Percentiles rank a stretch among this genome's conserved stretches.
These are phyloP conservation scores for Draba incana DNA, from an alignment of 345 rosid species.

Conservation along the genomic window DNA sequence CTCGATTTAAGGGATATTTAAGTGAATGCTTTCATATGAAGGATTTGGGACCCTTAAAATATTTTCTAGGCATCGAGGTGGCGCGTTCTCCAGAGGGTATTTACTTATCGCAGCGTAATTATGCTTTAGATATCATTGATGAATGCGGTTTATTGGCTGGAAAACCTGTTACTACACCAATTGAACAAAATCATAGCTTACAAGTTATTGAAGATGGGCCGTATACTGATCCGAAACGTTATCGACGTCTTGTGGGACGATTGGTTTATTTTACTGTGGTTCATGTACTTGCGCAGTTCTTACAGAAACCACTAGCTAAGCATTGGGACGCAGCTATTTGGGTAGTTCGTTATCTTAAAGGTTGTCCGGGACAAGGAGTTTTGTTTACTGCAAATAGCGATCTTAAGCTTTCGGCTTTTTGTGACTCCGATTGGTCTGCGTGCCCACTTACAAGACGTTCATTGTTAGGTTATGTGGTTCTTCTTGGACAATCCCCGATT, in stretches of 20 bases:
- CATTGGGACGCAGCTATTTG: no score
- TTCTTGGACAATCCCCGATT: no score
- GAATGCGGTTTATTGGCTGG: neutral
- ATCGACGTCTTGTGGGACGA: neutral
- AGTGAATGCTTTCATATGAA: neutral
- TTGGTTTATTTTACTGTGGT: neutral
- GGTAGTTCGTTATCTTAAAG: no score
- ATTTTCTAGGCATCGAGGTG: neutral
- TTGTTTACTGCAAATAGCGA: no score
- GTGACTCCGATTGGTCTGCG: no score
- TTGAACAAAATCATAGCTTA: neutral
- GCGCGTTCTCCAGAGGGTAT: neutral
- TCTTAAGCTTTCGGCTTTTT: no score
- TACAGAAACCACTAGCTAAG: no score
- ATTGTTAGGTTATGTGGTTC: no score
- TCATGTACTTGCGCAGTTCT: neutral
- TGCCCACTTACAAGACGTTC: no score
- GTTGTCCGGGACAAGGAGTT: no score
- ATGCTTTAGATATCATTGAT: neutral
- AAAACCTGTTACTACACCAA: neutral
- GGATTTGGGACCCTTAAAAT: neutral
- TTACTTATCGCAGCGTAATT: neutral
- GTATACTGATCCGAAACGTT: neutral
- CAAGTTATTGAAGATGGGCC: neutral
- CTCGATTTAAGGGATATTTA: neutral